phyloP scores from a whole-genome alignment of 2,329 filamentous ascomycete genomes.

The Venturia aucupariae region DNA sequence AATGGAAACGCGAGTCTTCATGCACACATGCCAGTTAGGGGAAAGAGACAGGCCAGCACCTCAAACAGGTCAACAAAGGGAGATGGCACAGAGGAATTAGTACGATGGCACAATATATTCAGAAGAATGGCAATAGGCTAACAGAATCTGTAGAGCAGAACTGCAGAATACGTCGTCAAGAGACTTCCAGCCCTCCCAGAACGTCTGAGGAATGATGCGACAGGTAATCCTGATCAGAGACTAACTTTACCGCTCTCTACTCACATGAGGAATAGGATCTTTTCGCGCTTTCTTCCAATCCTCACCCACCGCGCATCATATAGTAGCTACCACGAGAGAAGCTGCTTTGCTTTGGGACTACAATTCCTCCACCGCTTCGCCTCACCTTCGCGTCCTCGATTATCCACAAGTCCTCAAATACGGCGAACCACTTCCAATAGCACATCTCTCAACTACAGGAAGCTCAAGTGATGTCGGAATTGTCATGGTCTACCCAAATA shows the following conservation, averaged over 20 bases:
- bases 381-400: slow-evolving; percentile 71
- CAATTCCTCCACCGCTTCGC: slow-evolving; percentile 49
- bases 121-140: slow-evolving; percentile 11
- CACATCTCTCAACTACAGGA: slow-evolving; percentile 70
- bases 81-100: slow-evolving; percentile 58
- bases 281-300: slow-evolving; percentile 34
- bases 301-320: slow-evolving; percentile 55
- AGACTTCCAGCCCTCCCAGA: slow-evolving; percentile 77
- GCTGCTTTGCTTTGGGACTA: slow-evolving; percentile 91
- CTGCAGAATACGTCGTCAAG: slow-evolving; percentile 74
- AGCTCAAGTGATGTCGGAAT: slow-evolving; percentile 71
- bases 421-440: slow-evolving; percentile 68
- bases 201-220: slow-evolving; percentile 56
- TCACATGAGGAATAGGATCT: slow-evolving; percentile 20
- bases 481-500: slow-evolving; percentile 74
- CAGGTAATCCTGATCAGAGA: slow-evolving; percentile 41
- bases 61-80: slow-evolving; percentile 52
- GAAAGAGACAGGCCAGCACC: slow-evolving; percentile 25
- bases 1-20: slow-evolving; percentile 25
- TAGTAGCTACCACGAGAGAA: slow-evolving; percentile 68
- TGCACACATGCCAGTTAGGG: slow-evolving; percentile 31
- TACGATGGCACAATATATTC: slow-evolving; percentile 30
- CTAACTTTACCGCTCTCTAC: slow-evolving; percentile 15
- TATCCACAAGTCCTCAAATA: slow-evolving; percentile 63
- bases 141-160: slow-evolving; percentile 56